A percentile compares a stretch with the other conserved stretches of the same genome.
Evolutionary conservation across 2,329 filamentous ascomycete genomes (phyloP).

Genomic region (Epichloe gansuensis): DNA sequence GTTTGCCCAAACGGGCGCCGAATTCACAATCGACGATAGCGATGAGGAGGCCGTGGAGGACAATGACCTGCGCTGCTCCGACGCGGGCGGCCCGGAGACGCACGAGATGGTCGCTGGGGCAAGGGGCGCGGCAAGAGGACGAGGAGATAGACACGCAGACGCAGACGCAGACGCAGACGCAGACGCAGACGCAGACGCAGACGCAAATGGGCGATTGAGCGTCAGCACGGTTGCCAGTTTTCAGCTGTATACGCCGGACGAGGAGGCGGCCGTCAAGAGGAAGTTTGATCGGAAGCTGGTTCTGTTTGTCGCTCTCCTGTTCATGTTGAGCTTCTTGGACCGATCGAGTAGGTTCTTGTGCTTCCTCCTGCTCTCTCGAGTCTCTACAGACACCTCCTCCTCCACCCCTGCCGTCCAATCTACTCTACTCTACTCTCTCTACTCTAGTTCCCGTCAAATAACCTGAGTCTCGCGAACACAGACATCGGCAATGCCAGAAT

Average conservation of each 20-base stretch:
- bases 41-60: conserved; percentile 15
- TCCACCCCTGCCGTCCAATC: too few species aligned
- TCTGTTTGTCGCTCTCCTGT: conserved; percentile 68
- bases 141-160: background rate
- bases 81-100: conserved; percentile 18
- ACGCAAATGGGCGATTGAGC: conserved; percentile 8
- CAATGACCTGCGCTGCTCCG: conserved; percentile 21
- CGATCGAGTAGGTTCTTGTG: conserved; percentile 55
- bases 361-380: background rate
- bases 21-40: conserved; percentile 24
- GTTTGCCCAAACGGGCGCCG: conserved; percentile 28
- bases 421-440: background rate
- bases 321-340: conserved; percentile 77
- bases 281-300: conserved; percentile 72
- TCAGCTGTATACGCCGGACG: conserved; percentile 45
- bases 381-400: too few species aligned
- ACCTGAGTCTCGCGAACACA: conserved; percentile 12
- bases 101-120: conserved; percentile 22
- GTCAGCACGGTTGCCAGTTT: conserved; percentile 24
- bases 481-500: conserved; percentile 53
- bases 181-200: too few species aligned
- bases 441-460: background rate
- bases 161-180: too few species aligned
- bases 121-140: conserved; percentile 4
- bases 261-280: conserved; percentile 57